Evolutionary conservation across 768 basidiomycete species (phyloP).

Genomic region (Lactifluus rugatus): DNA sequence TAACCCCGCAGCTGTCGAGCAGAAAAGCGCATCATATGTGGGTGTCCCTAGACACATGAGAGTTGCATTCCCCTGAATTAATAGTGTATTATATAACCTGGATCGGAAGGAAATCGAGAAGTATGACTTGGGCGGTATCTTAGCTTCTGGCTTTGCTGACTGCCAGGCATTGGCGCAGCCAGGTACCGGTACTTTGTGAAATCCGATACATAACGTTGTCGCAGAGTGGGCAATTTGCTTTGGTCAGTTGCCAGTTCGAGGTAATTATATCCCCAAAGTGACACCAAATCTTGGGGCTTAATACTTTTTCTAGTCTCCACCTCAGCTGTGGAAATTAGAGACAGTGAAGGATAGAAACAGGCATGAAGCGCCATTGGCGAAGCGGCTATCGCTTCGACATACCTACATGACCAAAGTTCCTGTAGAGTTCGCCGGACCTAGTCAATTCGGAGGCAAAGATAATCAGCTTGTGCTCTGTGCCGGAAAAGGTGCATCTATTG

Average conservation of each 20-base stretch:
- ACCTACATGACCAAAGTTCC: constrained; percentile 61
- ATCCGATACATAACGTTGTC: constrained; percentile 62
- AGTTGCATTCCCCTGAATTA: background rate
- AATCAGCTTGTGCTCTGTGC: constrained; percentile 73
- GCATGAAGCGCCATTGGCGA: constrained; percentile 25
- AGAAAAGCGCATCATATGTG: constrained; percentile 70
- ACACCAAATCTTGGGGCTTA: background rate
- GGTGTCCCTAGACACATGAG: constrained; percentile 16
- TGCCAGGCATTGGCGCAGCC: constrained; percentile 31
- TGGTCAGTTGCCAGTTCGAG: constrained; percentile 69
- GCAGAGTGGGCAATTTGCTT: constrained; percentile 46
- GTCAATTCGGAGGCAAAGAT: constrained; percentile 73
- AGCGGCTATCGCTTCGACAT: constrained; percentile 40
- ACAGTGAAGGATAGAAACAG: constrained; percentile 43
- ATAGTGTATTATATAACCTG: constrained; percentile 52
- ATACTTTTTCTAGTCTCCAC: constrained; percentile 43
- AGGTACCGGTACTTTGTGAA: constrained; percentile 64
- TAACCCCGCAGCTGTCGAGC: constrained; percentile 59
- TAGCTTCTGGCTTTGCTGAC: background rate
- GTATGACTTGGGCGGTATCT: constrained; percentile 29
- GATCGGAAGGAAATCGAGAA: constrained; percentile 56
- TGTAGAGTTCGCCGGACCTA: constrained; percentile 71
- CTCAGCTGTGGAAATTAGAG: constrained; percentile 69
- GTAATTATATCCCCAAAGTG: constrained; percentile 27
- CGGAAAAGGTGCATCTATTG: constrained; percentile 47